These are phyloP conservation scores for Alnus rubra DNA, from an alignment of 306 rosid genomes.

Conservation along the genomic window DNA sequence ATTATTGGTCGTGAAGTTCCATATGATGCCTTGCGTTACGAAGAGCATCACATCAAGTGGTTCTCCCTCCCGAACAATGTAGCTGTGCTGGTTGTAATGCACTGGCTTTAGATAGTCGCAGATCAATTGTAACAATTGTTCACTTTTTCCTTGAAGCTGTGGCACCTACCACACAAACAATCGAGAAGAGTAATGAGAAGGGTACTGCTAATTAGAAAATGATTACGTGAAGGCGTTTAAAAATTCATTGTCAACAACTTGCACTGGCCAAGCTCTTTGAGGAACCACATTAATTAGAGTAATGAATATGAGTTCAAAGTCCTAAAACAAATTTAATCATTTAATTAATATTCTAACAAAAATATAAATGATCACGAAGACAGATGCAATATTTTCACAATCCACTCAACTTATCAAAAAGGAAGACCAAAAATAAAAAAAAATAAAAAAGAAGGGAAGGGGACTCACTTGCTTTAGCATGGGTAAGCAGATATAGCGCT, in stretches of 20 bases:
- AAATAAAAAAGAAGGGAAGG: neutral
- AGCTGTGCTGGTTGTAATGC: neutral
- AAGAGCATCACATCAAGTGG: neutral
- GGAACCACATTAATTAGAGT: no score
- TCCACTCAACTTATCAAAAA: no score
- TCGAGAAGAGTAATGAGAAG: neutral
- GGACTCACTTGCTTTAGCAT: slow-evolving; percentile 74
- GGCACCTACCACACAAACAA: neutral
- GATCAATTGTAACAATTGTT: neutral
- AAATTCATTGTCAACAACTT: no score
- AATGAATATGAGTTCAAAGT: no score
- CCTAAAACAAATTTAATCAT: no score
- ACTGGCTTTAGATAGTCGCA: neutral
- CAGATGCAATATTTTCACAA: no score
- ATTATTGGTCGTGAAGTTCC: neutral
- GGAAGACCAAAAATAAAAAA: no score
- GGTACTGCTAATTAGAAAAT: neutral
- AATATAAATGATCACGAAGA: no score
- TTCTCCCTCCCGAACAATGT: neutral
- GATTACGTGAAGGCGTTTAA: no score
- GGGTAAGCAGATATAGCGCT: slow-evolving; percentile 84
- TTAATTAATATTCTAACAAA: no score
- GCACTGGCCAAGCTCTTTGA: no score
- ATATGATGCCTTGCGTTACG: neutral
- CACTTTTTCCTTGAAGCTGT: neutral